Evolutionary conservation across 1,284 basidiomycete species (phyloP), one percentile per base, ranked within the genome.

Genomic region (Meira nashicola): DNA sequence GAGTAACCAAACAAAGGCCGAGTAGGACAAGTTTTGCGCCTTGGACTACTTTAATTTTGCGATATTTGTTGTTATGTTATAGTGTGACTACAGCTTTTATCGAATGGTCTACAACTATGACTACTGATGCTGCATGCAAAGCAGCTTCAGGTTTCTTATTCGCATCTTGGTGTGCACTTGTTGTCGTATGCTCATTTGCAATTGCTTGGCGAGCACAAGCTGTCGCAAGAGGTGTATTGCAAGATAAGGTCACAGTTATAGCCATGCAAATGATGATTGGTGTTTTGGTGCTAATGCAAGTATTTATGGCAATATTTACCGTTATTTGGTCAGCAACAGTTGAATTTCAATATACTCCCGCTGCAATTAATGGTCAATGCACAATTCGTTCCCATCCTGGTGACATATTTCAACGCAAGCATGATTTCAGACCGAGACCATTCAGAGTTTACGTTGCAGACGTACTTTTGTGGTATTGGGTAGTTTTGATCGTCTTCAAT

Each of bases 171-270:
- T 17, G n/a, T 19, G n/a, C 37, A 3, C 19, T 53, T n/a, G 37
- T 33, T 53, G 37, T 19, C 28, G 23, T 41, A 17, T 19, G 17
- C 19, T 17, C 50, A 39, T 53, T 53, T 41, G 50, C 50, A n/a
- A 53, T 53, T 15, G 50, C 50, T 6, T 53, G 50, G 50, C 50
- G 50, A 39, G 50, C 50, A 14, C 50, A 53, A 28, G 50, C 50
- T 15, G 50, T 53, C 19, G 50, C 50, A 53, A 53, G 50, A 25
- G 50, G 50, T n/a, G 50, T 53, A 6, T 12, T 53, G n/a, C 50
- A 53, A 39, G 28, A 14, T 15, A 17, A 17, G 17, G 37, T 8
- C 17, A 39, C 50, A 37, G 28, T 53, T 3, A 17, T n/a, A 25
- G 14, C 14, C 28, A 39, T 53, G 38, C 50, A 53, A 41, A 23